Percentiles rank a stretch among this genome's conserved stretches.
Evolutionary conservation across 352 stramenopile genomes (phyloP).

Genomic region (Detonula confervacea): DNA sequence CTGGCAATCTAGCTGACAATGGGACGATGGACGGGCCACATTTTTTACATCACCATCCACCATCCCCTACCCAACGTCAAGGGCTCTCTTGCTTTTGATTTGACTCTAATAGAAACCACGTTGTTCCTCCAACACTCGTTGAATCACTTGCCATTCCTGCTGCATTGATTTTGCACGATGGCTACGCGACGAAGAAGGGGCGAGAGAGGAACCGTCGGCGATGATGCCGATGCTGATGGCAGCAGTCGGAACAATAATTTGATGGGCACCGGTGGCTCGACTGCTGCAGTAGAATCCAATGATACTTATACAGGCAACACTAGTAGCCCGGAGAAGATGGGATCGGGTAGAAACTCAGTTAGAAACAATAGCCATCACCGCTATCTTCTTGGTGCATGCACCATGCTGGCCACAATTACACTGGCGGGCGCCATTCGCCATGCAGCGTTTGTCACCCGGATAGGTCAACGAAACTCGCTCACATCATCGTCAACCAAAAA

Average conservation of each 20-base stretch:
- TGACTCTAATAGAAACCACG: no score
- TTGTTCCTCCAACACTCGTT: no score
- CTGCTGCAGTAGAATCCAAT: background rate
- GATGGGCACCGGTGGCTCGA: background rate
- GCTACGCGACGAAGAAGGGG: background rate
- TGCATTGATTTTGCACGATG: background rate
- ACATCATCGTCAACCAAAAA: background rate
- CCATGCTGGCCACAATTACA: slow-evolving; percentile 16
- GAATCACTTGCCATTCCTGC: background rate
- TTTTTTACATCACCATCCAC: no score
- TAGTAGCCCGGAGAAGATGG: slow-evolving; percentile 1
- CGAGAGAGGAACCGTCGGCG: background rate
- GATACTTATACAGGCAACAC: background rate
- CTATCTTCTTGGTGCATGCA: slow-evolving; percentile 15
- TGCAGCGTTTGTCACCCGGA: slow-evolving; percentile 39
- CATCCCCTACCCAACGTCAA: no score
- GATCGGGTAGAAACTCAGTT: background rate
- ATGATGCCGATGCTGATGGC: slow-evolving; percentile 1
- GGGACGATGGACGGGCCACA: no score
- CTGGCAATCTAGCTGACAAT: no score
- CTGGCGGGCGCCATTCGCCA: slow-evolving; percentile 22
- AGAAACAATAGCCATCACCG: background rate
- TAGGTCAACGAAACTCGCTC: slow-evolving; percentile 1
- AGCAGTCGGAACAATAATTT: background rate
- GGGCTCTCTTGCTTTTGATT: no score